These are phyloP conservation scores for Agaricales sp. DNA, from an alignment of 1,284 basidiomycete species.

Conservation along the genomic window DNA sequence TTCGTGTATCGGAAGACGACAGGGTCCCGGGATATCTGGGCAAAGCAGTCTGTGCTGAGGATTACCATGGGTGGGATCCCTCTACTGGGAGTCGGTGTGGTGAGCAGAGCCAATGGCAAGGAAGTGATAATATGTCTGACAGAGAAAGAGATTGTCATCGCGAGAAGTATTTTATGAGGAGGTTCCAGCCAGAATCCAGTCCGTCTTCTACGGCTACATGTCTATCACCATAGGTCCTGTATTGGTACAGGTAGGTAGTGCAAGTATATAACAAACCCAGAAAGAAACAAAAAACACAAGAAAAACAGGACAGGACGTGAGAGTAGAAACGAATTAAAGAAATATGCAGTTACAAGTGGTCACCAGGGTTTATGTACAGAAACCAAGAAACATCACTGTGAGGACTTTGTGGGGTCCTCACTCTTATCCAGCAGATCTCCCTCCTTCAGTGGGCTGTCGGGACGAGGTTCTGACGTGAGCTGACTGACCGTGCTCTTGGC, in stretches of 20 bases:
- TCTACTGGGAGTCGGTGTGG: slow-evolving; percentile 65
- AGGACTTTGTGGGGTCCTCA: slow-evolving; percentile 50
- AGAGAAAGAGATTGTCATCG: slow-evolving; percentile 64
- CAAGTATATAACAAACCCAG: slow-evolving; percentile 9
- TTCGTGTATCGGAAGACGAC: slow-evolving; percentile 68
- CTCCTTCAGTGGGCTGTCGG: slow-evolving; percentile 49
- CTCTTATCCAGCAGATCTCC: slow-evolving; percentile 69
- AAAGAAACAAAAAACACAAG: not conserved
- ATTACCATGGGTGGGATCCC: slow-evolving; percentile 66
- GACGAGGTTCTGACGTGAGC: slow-evolving; percentile 41
- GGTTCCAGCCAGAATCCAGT: too few species aligned
- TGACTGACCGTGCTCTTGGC: slow-evolving; percentile 32
- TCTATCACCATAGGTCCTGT: not conserved
- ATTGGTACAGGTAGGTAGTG: not conserved
- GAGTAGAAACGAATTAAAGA: not conserved
- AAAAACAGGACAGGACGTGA: not conserved
- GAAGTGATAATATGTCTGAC: slow-evolving; percentile 61
- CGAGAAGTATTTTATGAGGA: slow-evolving; percentile 38
- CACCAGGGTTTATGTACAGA: not conserved
- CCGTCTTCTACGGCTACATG: not conserved
- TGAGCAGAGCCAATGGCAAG: slow-evolving; percentile 24
- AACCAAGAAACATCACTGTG: not conserved
- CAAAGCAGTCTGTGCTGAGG: slow-evolving; percentile 71
- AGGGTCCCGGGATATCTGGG: slow-evolving; percentile 37
- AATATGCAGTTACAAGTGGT: not conserved